These are phyloP conservation scores for Seiridium unicorne DNA, from an alignment of 2,329 filamentous ascomycete species.

Conservation along the genomic window DNA sequence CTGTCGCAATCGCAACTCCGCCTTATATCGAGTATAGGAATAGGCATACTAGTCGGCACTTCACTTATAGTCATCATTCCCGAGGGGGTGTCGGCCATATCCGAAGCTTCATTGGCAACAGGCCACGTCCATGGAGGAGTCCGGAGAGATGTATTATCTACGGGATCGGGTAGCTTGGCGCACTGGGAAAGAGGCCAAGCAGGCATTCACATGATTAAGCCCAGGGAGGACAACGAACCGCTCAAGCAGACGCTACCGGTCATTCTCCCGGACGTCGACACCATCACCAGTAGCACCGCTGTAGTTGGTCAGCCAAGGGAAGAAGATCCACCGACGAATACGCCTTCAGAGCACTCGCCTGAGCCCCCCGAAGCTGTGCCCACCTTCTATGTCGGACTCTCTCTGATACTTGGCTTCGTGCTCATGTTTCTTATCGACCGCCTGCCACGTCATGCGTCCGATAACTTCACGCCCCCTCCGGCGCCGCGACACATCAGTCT, in stretches of 20 bases:
- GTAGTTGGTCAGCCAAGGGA: constrained; percentile 15
- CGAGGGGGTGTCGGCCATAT: constrained; percentile 89
- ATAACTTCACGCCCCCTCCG: constrained; percentile 62
- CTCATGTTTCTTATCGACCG: constrained; percentile 97
- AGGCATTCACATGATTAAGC: neutral
- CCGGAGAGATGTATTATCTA: neutral
- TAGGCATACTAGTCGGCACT: constrained; percentile 91
- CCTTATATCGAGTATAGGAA: constrained; percentile 86
- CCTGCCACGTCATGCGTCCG: constrained; percentile 69
- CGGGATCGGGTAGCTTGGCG: neutral
- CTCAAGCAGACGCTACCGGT: neutral
- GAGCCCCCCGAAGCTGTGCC: constrained; percentile 40
- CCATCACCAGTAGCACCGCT: neutral
- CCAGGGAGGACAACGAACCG: neutral
- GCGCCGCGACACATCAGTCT: constrained; percentile 83
- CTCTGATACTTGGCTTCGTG: constrained; percentile 84
- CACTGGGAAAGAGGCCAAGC: neutral
- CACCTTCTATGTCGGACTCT: constrained; percentile 79
- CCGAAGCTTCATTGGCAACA: constrained; percentile 49
- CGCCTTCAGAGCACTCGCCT: constrained; percentile 32
- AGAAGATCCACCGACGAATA: constrained; percentile 21
- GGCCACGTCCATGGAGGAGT: neutral
- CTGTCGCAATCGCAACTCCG: constrained; percentile 85
- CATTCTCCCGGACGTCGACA: neutral
- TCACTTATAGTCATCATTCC: constrained; percentile 97